Evolutionary conservation across 768 basidiomycete genomes (phyloP), one percentile per base, ranked within the genome.

Genomic region (Suillus cothurnatus): DNA sequence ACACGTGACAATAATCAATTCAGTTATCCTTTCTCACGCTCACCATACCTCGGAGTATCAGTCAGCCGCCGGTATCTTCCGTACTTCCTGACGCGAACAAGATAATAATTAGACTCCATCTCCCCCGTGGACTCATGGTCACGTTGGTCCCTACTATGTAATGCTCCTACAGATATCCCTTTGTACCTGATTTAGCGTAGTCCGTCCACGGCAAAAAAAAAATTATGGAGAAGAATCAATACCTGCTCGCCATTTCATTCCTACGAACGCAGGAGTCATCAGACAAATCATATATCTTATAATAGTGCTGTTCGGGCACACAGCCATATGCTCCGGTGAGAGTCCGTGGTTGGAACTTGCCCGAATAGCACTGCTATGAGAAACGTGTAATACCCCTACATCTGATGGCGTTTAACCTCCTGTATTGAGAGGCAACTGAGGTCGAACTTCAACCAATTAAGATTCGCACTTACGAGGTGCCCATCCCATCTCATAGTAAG

Each of bases 401-500:
- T 59, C 58, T 41, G 23, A 34, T 61, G 23, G 61, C 26, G 56
- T 12, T 12, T 62, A 62, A 1, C 55, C 61, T 60, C 61, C 61
- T 62, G 31, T 32, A 38, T 34, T 6, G 31, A 60, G 26, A 61
- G 21, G 50, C 9, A 26, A 61, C 23, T 58, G 9, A 58, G 58
- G 38, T 59, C 58, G 2, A 28, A 59, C 11, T 2, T 4, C 17
- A 62, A 53, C 38, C 23, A 32, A 17, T n/a, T 56, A 53, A 53
- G 5, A 61, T 34, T 31, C 11, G 50, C 31, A 75, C 77, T 57
- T 56, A 81, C 81, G 79, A 56, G 78, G 74, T 62, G 86, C 85
- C 91, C 91, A 92, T 39, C 91, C 91, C 89, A 93, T 88, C 11
- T 84, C 82, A 71, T 86, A 85, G 76, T 85, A 91, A 11, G 91